Conservation (phyloP, 768 basidiomycete genomes). For the Pholiota conissans region DNA sequence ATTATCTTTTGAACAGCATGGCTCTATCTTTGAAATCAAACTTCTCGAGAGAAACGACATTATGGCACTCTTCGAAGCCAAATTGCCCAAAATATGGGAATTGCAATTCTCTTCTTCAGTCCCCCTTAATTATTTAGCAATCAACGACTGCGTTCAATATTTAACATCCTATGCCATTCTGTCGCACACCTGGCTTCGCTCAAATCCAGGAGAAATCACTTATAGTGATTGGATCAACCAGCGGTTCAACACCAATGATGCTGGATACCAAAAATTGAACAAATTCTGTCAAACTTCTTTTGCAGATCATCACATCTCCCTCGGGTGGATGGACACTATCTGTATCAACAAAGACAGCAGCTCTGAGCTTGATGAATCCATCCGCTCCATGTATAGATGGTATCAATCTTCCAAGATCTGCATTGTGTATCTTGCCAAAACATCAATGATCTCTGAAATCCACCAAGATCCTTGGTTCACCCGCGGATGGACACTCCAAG, state of each 20-base stretch:
- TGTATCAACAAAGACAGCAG: too few relatives aligned
- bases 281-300: background rate
- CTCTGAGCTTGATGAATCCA: too few relatives aligned
- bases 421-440: too few relatives aligned
- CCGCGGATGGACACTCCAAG: too few relatives aligned
- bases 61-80: background rate
- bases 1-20: background rate
- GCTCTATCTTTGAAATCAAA: background rate
- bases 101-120: too few relatives aligned
- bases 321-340: background rate
- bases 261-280: background rate
- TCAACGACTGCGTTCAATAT: too few relatives aligned
- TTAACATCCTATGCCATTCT: background rate
- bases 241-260: background rate
- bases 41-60: background rate
- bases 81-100: background rate
- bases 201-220: background rate
- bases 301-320: background rate
- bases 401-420: too few relatives aligned
- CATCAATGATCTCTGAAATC: too few relatives aligned
- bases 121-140: too few relatives aligned
- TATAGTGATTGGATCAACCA: background rate
- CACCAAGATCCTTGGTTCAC: too few relatives aligned
- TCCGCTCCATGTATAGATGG: too few relatives aligned
- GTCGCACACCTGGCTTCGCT: conserved; percentile 3